Evolutionary conservation across 306 rosid genomes (phyloP).

Genomic region (Quercus ilex): DNA sequence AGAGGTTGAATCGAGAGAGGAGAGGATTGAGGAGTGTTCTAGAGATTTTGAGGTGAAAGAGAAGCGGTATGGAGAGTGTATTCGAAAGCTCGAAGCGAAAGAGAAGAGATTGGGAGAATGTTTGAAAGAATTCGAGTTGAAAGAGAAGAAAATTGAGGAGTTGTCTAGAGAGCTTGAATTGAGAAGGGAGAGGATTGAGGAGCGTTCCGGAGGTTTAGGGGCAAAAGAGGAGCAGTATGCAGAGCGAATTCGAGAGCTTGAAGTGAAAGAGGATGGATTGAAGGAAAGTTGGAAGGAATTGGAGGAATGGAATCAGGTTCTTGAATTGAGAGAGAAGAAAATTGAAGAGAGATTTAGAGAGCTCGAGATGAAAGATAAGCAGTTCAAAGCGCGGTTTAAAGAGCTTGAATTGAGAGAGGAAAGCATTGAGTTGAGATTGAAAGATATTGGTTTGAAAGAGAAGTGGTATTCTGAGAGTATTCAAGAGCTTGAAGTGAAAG

Average conservation of each 20-base stretch:
- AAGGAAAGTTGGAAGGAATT: slow-evolving; percentile 10
- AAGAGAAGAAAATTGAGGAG: slow-evolving; percentile 12
- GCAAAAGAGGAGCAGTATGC: neutral
- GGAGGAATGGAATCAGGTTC: slow-evolving; percentile 11
- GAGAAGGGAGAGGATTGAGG: neutral
- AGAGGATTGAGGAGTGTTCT: too few relatives aligned
- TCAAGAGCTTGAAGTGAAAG: too few relatives aligned
- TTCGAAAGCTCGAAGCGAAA: slow-evolving; percentile 18
- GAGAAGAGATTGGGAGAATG: too few relatives aligned
- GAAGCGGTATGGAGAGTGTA: too few relatives aligned
- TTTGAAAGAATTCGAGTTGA: neutral
- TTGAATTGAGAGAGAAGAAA: slow-evolving; percentile 4
- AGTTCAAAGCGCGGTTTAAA: neutral
- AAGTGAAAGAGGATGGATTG: slow-evolving; percentile 11
- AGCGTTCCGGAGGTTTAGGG: too few relatives aligned
- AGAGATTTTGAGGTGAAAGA: too few relatives aligned
- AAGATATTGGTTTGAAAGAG: too few relatives aligned
- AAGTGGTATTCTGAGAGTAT: too few relatives aligned
- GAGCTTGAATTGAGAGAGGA: too few relatives aligned
- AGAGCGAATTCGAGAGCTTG: slow-evolving; percentile 18
- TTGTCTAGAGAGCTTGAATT: slow-evolving; percentile 32
- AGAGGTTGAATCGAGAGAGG: too few relatives aligned
- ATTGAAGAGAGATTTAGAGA: slow-evolving; percentile 13
- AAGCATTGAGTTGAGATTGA: too few relatives aligned
- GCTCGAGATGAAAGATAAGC: slow-evolving; percentile 5